phyloP scores from a whole-genome alignment of 306 rosid genomes.

The Inga leiocalycina region DNA sequence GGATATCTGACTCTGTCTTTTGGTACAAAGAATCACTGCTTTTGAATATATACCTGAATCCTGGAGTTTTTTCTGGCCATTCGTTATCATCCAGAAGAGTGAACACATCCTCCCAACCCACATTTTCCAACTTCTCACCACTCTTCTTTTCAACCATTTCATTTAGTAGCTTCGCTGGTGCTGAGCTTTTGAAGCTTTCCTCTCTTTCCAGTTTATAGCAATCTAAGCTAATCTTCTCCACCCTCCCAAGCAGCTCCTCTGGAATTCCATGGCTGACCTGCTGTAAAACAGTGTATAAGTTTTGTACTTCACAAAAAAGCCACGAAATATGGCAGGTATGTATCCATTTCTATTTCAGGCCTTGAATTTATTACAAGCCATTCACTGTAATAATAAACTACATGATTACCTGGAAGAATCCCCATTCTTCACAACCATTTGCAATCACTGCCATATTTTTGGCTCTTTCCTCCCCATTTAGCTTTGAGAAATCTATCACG shows the following conservation, averaged over 20 bases:
- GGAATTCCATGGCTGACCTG: constrained; percentile 90
- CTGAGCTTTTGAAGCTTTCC: constrained; percentile 67
- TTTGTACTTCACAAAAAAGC: neutral
- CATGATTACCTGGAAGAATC: constrained; percentile 82
- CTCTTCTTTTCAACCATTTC: constrained; percentile 56
- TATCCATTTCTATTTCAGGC: neutral
- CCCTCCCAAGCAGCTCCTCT: constrained; percentile 83
- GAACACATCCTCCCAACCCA: constrained; percentile 94
- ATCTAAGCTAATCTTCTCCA: constrained; percentile 71
- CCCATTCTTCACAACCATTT: constrained; percentile 97
- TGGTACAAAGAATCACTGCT: too few species aligned
- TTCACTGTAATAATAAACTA: neutral
- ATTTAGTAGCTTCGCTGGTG: constrained; percentile 49
- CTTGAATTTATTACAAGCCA: too few species aligned
- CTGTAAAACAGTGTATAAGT: constrained; percentile 39
- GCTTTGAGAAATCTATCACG: constrained; percentile 91
- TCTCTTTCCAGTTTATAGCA: constrained; percentile 80
- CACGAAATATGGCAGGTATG: neutral
- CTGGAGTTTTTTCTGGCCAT: constrained; percentile 74
- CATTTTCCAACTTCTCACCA: constrained; percentile 53
- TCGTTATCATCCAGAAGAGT: constrained; percentile 68
- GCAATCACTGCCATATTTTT: constrained; percentile 72
- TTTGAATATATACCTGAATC: constrained; percentile 61
- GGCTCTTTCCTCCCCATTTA: constrained; percentile 75
- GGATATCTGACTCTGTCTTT: too few species aligned